These are phyloP conservation scores for Calophaca sinica DNA, from an alignment of 306 rosid species.

Conservation along the genomic window DNA sequence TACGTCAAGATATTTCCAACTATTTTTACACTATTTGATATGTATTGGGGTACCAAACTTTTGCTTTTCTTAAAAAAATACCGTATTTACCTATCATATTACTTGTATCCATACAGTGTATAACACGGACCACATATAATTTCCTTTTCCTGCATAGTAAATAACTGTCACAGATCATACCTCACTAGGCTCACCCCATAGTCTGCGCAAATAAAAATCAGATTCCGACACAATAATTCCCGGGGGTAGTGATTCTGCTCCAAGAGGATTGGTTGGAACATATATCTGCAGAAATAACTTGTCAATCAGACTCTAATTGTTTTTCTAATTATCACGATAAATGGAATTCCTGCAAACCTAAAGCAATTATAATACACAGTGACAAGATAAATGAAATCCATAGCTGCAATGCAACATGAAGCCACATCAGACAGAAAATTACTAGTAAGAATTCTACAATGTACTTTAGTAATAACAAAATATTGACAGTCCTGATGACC, in stretches of 20 bases:
- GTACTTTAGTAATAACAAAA: slow-evolving; percentile 5
- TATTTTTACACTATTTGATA: no score
- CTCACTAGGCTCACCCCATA: slow-evolving; percentile 98
- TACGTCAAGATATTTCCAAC: no score
- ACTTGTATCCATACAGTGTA: neutral
- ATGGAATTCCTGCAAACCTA: slow-evolving; percentile 14
- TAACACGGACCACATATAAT: slow-evolving; percentile 13
- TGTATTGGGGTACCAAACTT: neutral
- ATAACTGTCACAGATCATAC: slow-evolving; percentile 51
- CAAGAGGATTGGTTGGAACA: slow-evolving; percentile 86
- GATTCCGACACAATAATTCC: slow-evolving; percentile 83
- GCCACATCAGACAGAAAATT: neutral
- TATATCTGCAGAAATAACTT: slow-evolving; percentile 60
- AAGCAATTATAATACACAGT: slow-evolving; percentile 15
- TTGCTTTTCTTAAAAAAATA: neutral
- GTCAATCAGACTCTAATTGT: slow-evolving; percentile 24
- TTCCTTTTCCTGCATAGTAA: slow-evolving; percentile 11
- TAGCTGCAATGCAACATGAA: slow-evolving; percentile 29
- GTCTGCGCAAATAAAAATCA: slow-evolving; percentile 81
- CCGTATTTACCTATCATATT: neutral
- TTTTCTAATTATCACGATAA: slow-evolving; percentile 16
- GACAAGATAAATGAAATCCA: slow-evolving; percentile 8
- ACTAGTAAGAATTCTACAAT: slow-evolving; percentile 4
- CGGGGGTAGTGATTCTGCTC: slow-evolving; percentile 89
- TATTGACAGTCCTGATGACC: neutral